Base-by-base conservation (phyloP, 768 basidiomycete genomes). In the Rhizopogon salebrosus region DNA sequence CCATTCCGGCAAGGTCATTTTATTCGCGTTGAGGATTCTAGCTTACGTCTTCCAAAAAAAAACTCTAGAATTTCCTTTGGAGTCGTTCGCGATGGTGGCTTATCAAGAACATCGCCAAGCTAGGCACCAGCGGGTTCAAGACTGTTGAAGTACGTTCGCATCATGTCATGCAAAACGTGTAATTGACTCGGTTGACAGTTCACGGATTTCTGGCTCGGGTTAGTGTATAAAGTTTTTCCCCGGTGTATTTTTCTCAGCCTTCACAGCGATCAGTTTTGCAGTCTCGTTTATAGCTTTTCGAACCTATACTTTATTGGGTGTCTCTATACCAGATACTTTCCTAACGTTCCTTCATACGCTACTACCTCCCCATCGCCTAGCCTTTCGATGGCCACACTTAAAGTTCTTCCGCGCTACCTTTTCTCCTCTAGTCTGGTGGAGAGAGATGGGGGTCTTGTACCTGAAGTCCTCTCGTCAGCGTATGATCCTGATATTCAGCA, bases 161-260 rank as follows among this genome's bases (percentile, higher is more conserved):
- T 34, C 22, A 41, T 27, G 48, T 35, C 42, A 46, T n/a, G 24
- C 9, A 29, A 24, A 38, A 13, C 37, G 23, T 46, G 27, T 60
- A 29, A 54, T 55, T 55, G 55, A 58, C 48, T 27, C 16, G 34
- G 24, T 45, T 40, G 42, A 1, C 52, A 89, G 84, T 93, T 93
- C 64, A 70, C 84, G 14, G 91, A 92, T 74, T 90, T 92, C 81
- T 93, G 91, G 91, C 75, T 92, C 65, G 91, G 89, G 88, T 89
- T 66, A 51, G 79, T 34, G 63, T 24, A 48, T 13, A 27, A 2
- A 39, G 43, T 3, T 9, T 22, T 38, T 8, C 7, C 24, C 45
- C 2, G 7, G 54, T 3, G 24, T 34, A 9, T 50, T 41, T 26
- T 39, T 53, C 54, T 54, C 53, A 53, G 11, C 20, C 26, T 9